Evolutionary conservation across 2,329 filamentous ascomycete genomes (phyloP).

Genomic region (Colletotrichum acutatum): DNA sequence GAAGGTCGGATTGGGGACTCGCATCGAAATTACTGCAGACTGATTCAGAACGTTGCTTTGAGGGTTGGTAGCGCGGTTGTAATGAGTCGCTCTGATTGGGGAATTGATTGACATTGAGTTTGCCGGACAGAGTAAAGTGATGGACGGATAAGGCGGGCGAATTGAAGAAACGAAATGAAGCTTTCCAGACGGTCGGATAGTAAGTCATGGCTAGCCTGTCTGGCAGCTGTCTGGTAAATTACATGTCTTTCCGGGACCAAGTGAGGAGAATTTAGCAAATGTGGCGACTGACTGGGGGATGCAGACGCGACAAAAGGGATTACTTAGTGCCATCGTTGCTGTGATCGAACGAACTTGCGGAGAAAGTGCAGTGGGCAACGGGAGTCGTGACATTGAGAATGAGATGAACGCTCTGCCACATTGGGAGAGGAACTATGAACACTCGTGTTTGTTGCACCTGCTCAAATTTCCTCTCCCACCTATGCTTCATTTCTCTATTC

Average conservation of each 20-base stretch:
- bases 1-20: background rate
- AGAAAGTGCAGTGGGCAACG: background rate
- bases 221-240: background rate
- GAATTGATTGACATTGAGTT: conserved; percentile 30
- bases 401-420: background rate
- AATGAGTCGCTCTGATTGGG: conserved; percentile 17
- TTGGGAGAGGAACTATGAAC: background rate
- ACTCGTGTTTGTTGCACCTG: background rate
- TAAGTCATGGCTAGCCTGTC: conserved; percentile 3
- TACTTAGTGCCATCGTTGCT: no score
- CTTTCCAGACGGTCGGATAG: conserved; percentile 15
- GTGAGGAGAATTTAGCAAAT: background rate
- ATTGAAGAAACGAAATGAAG: conserved; percentile 23
- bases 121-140: conserved; percentile 13
- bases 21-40: background rate
- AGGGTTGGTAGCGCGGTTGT: conserved; percentile 9
- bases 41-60: background rate
- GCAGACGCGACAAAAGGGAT: background rate
- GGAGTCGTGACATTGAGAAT: background rate
- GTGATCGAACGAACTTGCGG: no score
- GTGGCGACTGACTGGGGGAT: background rate
- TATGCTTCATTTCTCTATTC: background rate
- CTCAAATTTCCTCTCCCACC: background rate
- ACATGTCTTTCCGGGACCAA: background rate
- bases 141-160: conserved; percentile 10